Base-by-base conservation (phyloP, 2,329 filamentous ascomycete species). In the Pestalotiopsis sp. region DNA sequence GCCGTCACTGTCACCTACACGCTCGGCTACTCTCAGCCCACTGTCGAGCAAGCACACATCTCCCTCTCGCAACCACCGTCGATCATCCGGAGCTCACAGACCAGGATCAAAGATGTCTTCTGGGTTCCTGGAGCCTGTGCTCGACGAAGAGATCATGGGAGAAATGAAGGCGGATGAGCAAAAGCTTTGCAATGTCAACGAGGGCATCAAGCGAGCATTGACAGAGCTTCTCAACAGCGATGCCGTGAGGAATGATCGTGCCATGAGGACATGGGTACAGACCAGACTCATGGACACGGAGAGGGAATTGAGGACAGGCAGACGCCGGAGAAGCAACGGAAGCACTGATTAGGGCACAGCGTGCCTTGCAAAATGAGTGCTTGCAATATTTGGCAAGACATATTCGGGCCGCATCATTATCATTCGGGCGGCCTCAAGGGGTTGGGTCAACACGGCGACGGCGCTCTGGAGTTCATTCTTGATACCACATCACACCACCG, bases 171-270 rank as follows among this genome's bases (percentile, higher is more conserved):
- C 80, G 20, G 85, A 87, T 74, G 86, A 89, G 75, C 83, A 85
- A 71, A 85, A 83, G 70, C 82, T 89, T 12, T 87, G 82, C 65
- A 82, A 85, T 70, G 84, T 89, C 77, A 89, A 88, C 77, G 87
- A 89, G 78, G 84, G 85, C 73, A 87, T 90, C 80, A 90, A 90
- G 80, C 84, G 87, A 39, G 85, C 87, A 2, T 76, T 90, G 72
- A 90, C 87, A 5, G 87, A 89, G 76, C 83, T 90, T 14, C 84
- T 90, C 73, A 90, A 90, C 78, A 89, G 86, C 78, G 84, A 87
- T 27, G 79, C 83, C 49, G 86, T 89, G 17, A 85, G 87, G 57
- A 78, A 76, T 61, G 85, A 89, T 69, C 78, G 79, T 36, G 80
- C 82, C 1, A 85, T 88, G 75, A 86, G 88, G 62, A 87, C 83